These are phyloP conservation scores for Chimonanthus salicifolius DNA, from an alignment of 164 flowering plant genomes.

Conservation along the genomic window DNA sequence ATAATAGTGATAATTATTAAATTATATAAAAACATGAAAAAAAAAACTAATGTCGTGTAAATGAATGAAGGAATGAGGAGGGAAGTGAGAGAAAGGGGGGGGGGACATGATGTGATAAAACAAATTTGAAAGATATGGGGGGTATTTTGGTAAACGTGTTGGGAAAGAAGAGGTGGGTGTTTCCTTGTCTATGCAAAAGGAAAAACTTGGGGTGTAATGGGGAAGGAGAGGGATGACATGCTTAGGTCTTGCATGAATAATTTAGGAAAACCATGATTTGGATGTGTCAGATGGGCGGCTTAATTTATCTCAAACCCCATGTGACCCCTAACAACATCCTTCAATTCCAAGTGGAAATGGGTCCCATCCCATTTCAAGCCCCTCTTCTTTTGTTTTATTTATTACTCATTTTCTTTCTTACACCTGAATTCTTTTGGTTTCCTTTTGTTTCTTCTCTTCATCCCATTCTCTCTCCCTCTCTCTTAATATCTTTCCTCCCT, in stretches of 20 bases:
- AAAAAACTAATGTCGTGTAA: neutral
- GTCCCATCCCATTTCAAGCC: slow-evolving; percentile 5
- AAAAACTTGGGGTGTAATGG: neutral
- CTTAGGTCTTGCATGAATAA: slow-evolving; percentile 27
- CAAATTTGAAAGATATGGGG: neutral
- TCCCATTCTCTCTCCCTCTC: neutral
- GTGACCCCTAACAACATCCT: slow-evolving; percentile 26
- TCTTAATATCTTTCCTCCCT: neutral
- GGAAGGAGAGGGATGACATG: slow-evolving; percentile 15
- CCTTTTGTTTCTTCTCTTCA: neutral
- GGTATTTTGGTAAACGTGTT: neutral
- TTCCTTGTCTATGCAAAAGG: neutral
- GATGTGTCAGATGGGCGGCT: slow-evolving; percentile 28
- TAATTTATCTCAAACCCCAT: slow-evolving; percentile 26
- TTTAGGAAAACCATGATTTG: slow-evolving; percentile 36
- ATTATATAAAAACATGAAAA: too few relatives aligned
- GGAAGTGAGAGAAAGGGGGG: neutral
- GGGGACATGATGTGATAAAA: neutral
- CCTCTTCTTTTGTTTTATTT: neutral
- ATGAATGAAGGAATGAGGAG: neutral
- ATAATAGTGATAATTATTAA: too few relatives aligned
- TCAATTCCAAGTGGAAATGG: slow-evolving; percentile 22
- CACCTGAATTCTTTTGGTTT: neutral
- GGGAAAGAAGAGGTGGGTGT: slow-evolving; percentile 1
- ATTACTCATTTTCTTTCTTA: too few relatives aligned